Percentiles rank a stretch among this genome's conserved stretches.
phyloP scores from a whole-genome alignment of 352 stramenopile species.

The Blastocystis sp. region DNA sequence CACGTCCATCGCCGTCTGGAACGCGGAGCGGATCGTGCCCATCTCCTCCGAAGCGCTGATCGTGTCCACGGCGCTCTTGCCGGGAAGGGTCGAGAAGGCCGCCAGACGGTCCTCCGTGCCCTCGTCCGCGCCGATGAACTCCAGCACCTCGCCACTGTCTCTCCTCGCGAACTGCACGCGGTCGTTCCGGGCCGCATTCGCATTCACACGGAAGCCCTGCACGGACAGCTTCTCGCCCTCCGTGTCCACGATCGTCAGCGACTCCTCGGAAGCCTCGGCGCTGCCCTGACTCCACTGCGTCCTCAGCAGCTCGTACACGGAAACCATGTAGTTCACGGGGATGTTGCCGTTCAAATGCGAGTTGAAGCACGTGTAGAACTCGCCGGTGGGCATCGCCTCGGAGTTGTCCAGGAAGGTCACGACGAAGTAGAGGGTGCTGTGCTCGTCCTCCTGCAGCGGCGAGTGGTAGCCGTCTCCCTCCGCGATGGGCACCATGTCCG shows the following conservation, averaged over 20 bases:
- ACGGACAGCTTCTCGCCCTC: slow-evolving; percentile 4
- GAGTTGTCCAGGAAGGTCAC: slow-evolving; percentile 47
- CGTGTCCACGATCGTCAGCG: not conserved
- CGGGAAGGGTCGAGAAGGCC: slow-evolving; percentile 3
- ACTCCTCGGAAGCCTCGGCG: not conserved
- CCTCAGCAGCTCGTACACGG: slow-evolving; percentile 15
- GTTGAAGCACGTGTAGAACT: slow-evolving; percentile 53
- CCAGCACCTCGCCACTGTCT: not conserved
- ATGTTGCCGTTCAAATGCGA: slow-evolving; percentile 33
- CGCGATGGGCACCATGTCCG: slow-evolving; percentile 32
- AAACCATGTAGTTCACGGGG: not conserved
- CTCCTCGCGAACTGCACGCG: not conserved
- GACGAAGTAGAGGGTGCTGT: not conserved
- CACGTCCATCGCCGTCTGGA: not conserved
- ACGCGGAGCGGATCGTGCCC: not conserved
- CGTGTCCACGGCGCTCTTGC: not conserved
- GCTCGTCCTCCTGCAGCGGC: not conserved
- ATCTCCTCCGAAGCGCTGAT: not conserved
- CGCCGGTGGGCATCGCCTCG: not conserved
- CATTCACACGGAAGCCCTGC: slow-evolving; percentile 12
- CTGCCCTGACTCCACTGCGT: slow-evolving; percentile 31
- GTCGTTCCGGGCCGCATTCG: not conserved
- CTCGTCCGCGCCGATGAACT: not conserved
- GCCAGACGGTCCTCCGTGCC: slow-evolving; percentile 19
- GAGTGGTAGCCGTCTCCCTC: slow-evolving; percentile 22